phyloP scores from a whole-genome alignment of 169 alveolate genomes.

The Plasmodium billcollinsi region DNA sequence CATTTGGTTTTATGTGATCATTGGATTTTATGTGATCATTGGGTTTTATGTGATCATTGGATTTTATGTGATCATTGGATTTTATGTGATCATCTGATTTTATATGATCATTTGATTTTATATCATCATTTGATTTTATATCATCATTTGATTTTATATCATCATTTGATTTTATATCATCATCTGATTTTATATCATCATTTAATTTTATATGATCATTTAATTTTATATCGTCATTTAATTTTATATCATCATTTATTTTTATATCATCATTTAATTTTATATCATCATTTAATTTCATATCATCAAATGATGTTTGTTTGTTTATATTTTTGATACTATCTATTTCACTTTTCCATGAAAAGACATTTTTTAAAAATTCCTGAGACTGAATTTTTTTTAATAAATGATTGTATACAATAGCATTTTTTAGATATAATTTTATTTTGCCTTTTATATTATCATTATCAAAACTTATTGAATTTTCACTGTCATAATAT shows the following conservation, averaged over 20 bases:
- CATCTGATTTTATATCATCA: no score
- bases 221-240: no score
- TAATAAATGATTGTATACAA: constrained; percentile 42
- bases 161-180: no score
- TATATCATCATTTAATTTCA: no score
- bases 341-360: neutral
- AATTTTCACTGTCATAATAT: constrained; percentile 45
- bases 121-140: no score
- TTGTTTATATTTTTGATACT: neutral
- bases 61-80: neutral
- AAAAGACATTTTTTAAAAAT: constrained; percentile 26
- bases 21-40: neutral
- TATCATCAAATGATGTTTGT: no score
- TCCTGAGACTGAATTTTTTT: constrained; percentile 37
- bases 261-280: no score
- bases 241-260: no score
- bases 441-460: constrained; percentile 69
- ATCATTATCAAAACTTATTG: constrained; percentile 59
- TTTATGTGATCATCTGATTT: neutral
- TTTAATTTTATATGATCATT: no score
- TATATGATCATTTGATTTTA: no score
- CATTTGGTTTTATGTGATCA: neutral
- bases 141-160: no score
- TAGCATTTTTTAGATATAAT: constrained; percentile 63
- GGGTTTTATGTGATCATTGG: neutral